These are phyloP conservation scores for Microbotryomycetes sp. DNA, from an alignment of 1,284 basidiomycete genomes.

Conservation along the genomic window DNA sequence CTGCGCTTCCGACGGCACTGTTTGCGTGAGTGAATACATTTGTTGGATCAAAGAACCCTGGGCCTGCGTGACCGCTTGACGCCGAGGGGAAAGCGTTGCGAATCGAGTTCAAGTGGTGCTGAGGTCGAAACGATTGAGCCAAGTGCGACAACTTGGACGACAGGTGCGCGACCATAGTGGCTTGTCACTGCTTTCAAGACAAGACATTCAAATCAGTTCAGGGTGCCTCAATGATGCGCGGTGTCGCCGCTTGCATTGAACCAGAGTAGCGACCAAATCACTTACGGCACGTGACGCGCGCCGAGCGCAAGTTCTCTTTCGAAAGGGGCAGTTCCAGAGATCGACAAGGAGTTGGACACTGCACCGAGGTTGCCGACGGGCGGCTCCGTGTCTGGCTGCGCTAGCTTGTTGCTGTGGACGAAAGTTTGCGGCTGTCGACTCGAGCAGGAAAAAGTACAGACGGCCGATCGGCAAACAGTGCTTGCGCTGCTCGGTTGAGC, in stretches of 20 bases:
- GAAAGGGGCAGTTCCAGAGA: too few relatives aligned
- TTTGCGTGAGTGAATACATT: conserved; percentile 17
- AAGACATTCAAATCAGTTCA: background rate
- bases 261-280: background rate
- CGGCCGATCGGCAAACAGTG: too few relatives aligned
- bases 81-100: conserved; percentile 25
- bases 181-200: background rate
- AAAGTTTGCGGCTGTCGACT: too few relatives aligned
- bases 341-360: too few relatives aligned
- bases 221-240: background rate
- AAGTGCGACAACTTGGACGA: conserved; percentile 31
- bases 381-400: too few relatives aligned
- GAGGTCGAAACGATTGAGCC: conserved; percentile 32
- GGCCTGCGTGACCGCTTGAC: conserved; percentile 1
- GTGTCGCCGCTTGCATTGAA: background rate
- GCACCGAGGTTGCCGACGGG: too few relatives aligned
- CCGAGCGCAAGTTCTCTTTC: background rate
- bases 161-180: conserved; percentile 22
- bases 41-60: conserved; percentile 3
- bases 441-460: too few relatives aligned
- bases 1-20: conserved; percentile 15
- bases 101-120: conserved; percentile 24
- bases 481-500: too few relatives aligned
- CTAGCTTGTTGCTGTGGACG: too few relatives aligned
- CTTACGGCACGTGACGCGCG: background rate